Evolutionary conservation across 345 rosid species (phyloP).

Genomic region (Hibiscus trionum): DNA sequence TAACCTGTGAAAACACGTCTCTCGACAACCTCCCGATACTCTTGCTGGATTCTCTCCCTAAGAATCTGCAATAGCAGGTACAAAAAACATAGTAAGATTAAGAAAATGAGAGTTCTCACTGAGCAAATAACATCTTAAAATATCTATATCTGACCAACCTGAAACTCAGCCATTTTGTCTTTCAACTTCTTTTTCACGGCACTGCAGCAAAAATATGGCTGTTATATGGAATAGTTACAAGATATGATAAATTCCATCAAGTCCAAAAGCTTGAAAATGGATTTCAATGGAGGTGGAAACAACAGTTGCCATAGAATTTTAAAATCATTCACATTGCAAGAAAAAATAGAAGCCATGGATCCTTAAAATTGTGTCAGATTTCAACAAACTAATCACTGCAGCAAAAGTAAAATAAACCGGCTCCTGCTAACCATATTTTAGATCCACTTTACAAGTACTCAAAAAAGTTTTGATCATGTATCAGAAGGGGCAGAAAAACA

Average conservation of each 20-base stretch:
- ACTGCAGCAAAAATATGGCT: constrained; percentile 32
- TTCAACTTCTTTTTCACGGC: constrained; percentile 77
- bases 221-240: neutral
- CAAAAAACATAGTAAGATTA: neutral
- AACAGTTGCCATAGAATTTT: too few relatives aligned
- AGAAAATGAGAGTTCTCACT: neutral
- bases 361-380: neutral
- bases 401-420: neutral
- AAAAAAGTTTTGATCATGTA: neutral
- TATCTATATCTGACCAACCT: constrained; percentile 33
- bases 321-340: neutral
- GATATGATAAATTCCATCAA: neutral
- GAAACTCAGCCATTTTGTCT: constrained; percentile 89
- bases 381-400: neutral
- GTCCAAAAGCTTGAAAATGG: neutral
- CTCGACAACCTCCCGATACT: constrained; percentile 91
- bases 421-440: neutral
- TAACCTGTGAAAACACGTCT: constrained; percentile 95
- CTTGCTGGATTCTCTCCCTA: constrained; percentile 85
- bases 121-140: constrained; percentile 8
- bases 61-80: constrained; percentile 39
- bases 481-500: neutral
- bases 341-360: neutral
- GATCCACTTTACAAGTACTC: neutral
- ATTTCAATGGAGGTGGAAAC: neutral